phyloP scores from a whole-genome alignment of 768 basidiomycete species.

The Boletus huronensis region DNA sequence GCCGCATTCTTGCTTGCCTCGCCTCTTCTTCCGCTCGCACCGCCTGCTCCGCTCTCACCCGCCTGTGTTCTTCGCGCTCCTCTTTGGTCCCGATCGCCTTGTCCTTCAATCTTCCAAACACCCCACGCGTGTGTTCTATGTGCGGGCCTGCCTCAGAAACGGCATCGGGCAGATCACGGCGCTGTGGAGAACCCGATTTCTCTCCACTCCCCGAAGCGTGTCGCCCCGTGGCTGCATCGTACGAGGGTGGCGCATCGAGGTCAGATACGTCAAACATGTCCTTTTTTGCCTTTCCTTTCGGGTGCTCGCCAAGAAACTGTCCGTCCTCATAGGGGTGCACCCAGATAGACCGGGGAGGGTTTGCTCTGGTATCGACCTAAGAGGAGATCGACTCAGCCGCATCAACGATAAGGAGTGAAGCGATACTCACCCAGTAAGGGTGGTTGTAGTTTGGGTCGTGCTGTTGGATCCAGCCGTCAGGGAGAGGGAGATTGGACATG shows the following conservation, averaged over 20 bases:
- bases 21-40: constrained; percentile 21
- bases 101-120: constrained; percentile 62
- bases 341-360: constrained; percentile 68
- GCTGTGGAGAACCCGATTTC: neutral
- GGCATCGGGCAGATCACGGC: neutral
- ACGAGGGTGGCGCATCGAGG: constrained; percentile 26
- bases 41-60: constrained; percentile 31
- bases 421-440: constrained; percentile 46
- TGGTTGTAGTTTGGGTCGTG: constrained; percentile 41
- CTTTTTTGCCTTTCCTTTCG: constrained; percentile 42
- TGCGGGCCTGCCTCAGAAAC: neutral
- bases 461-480: constrained; percentile 56
- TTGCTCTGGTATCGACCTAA: constrained; percentile 61
- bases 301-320: constrained; percentile 54
- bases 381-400: neutral
- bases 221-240: constrained; percentile 23
- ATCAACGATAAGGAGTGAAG: too few relatives aligned
- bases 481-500: constrained; percentile 40
- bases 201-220: constrained; percentile 28
- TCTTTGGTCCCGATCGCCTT: constrained; percentile 62
- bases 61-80: constrained; percentile 49
- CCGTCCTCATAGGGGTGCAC: constrained; percentile 70
- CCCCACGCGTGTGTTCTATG: constrained; percentile 42
- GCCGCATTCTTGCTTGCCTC: constrained; percentile 17
- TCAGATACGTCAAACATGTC: constrained; percentile 2